These are phyloP conservation scores for Mortierella sp. DNA, from an alignment of 371 early-diverging fungal genomes.

Conservation along the genomic window DNA sequence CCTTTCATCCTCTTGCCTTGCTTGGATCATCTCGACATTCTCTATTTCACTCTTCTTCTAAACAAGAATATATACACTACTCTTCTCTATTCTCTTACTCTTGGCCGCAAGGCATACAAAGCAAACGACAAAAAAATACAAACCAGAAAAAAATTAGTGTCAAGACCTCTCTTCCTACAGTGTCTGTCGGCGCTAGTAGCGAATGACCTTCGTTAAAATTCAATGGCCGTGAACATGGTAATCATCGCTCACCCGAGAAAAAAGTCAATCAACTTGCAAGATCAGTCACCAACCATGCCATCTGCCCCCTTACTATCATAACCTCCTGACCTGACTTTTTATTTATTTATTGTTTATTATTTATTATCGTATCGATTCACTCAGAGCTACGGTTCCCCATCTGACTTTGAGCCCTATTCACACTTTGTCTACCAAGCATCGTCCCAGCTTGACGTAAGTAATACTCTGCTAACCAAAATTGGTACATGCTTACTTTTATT, in stretches of 20 bases:
- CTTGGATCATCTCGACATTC: neutral
- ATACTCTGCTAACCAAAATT: neutral
- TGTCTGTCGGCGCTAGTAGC: constrained; percentile 17
- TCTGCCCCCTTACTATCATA: neutral
- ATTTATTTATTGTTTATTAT: neutral
- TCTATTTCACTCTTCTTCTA: neutral
- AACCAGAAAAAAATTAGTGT: neutral
- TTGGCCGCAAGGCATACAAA: neutral
- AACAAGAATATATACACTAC: too few relatives aligned
- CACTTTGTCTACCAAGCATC: constrained; percentile 46
- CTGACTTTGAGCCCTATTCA: constrained; percentile 46
- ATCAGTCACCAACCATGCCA: constrained; percentile 1
- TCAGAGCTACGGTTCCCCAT: constrained; percentile 44
- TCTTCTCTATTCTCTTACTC: neutral
- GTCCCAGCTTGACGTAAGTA: constrained; percentile 42
- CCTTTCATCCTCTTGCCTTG: neutral
- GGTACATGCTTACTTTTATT: neutral
- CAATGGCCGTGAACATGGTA: constrained; percentile 44
- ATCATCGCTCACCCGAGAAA: neutral
- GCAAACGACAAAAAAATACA: neutral
- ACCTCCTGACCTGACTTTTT: neutral
- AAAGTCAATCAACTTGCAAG: neutral
- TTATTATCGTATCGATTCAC: neutral
- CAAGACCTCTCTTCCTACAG: neutral
- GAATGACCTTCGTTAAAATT: constrained; percentile 23